Evolutionary conservation across 2,329 filamentous ascomycete genomes (phyloP).

Genomic region (Arthrobotrys iridis): DNA sequence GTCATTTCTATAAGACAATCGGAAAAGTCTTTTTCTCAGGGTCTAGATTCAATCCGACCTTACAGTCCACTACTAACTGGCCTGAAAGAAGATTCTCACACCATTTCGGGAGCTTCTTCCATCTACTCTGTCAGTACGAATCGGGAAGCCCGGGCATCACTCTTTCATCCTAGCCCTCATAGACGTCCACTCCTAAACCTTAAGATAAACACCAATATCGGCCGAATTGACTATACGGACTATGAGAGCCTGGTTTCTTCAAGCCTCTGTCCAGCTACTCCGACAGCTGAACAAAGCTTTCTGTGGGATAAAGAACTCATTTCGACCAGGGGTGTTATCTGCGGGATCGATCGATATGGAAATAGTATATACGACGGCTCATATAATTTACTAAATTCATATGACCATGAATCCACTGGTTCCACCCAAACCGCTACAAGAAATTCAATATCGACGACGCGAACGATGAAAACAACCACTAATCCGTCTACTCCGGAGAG

Average conservation of each 20-base stretch:
- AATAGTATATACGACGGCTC: slow-evolving; percentile 10
- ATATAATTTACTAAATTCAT: background rate
- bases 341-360: background rate
- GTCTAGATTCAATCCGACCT: background rate
- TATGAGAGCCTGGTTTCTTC: background rate
- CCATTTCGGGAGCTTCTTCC: background rate
- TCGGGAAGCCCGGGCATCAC: background rate
- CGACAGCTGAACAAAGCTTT: background rate
- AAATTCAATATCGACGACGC: background rate
- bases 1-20: background rate
- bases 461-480: background rate
- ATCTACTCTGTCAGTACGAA: slow-evolving; percentile 1
- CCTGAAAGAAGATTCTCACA: background rate
- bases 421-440: background rate
- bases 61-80: background rate
- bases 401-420: background rate
- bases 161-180: background rate
- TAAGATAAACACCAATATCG: background rate
- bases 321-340: background rate
- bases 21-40: background rate
- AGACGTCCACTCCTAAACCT: background rate
- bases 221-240: background rate
- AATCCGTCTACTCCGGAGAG: slow-evolving; percentile 7
- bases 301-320: background rate
- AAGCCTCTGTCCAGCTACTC: background rate